A percentile compares a stretch with the other conserved stretches of the same genome.
phyloP scores from a whole-genome alignment of 306 rosid genomes.

The Cicer pinnatifidum region DNA sequence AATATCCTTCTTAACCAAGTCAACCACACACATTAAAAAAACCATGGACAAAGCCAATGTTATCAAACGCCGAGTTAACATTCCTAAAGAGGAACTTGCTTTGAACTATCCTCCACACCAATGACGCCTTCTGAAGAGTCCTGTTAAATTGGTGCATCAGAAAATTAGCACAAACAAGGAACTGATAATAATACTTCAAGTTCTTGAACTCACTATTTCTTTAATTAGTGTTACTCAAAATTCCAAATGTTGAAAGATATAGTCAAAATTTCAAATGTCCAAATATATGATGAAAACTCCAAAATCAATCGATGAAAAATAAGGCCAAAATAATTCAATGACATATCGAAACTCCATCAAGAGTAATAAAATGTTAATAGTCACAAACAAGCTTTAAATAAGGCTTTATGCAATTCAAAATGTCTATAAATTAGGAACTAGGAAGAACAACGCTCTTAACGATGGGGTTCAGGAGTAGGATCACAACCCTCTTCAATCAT shows the following conservation, averaged over 20 bases:
- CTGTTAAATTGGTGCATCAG: too few species aligned
- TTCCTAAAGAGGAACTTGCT: too few species aligned
- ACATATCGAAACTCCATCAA: constrained; percentile 7
- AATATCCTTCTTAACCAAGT: too few species aligned
- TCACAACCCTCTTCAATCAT: constrained; percentile 82
- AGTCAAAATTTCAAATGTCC: neutral
- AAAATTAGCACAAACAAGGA: neutral
- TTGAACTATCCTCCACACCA: too few species aligned
- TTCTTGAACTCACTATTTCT: constrained; percentile 31
- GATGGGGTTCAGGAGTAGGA: constrained; percentile 76
- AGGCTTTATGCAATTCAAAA: constrained; percentile 20
- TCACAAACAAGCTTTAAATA: constrained; percentile 15
- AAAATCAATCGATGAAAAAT: neutral
- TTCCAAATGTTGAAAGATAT: constrained; percentile 31
- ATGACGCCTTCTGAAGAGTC: too few species aligned
- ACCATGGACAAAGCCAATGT: too few species aligned
- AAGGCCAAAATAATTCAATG: constrained; percentile 6
- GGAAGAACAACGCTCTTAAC: neutral
- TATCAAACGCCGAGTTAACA: too few species aligned
- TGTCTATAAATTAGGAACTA: neutral
- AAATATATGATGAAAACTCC: constrained; percentile 3
- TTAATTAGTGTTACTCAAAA: neutral
- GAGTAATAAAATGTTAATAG: neutral
- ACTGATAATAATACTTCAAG: constrained; percentile 30
- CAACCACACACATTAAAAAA: too few species aligned